These are phyloP conservation scores for Cenchrus purpureus DNA, from an alignment of 176 grass and related monocot genomes.

Conservation along the genomic window DNA sequence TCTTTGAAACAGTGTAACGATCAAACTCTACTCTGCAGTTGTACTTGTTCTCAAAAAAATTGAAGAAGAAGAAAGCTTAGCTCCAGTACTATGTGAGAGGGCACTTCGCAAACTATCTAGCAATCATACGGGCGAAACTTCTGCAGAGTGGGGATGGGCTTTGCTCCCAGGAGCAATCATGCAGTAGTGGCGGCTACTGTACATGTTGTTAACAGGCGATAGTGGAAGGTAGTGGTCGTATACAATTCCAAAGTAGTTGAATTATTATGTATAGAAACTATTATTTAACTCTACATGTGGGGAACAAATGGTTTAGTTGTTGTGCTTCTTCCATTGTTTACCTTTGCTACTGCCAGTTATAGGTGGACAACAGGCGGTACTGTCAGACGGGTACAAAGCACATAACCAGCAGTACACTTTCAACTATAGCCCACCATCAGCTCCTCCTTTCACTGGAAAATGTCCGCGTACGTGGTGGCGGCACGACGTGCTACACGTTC, in stretches of 20 bases:
- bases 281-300: not conserved
- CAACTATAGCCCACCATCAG: not conserved
- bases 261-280: not conserved
- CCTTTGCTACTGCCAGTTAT: too few relatives aligned
- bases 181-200: constrained; percentile 21
- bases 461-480: not conserved
- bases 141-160: constrained; percentile 13
- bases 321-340: not conserved
- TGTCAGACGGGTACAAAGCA: not conserved
- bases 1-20: constrained; percentile 23
- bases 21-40: constrained; percentile 10
- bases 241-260: not conserved
- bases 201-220: not conserved
- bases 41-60: not conserved
- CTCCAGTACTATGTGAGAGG: constrained; percentile 11
- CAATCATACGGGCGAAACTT: constrained; percentile 30
- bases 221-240: constrained; percentile 15
- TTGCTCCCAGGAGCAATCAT: constrained; percentile 42
- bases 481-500: not conserved
- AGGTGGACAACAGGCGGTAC: too few relatives aligned
- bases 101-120: constrained; percentile 29
- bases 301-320: not conserved
- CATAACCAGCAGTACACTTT: not conserved
- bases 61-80: constrained; percentile 3
- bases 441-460: too few relatives aligned